phyloP scores from a whole-genome alignment of 352 stramenopile genomes.

The Phytophthora meadii region DNA sequence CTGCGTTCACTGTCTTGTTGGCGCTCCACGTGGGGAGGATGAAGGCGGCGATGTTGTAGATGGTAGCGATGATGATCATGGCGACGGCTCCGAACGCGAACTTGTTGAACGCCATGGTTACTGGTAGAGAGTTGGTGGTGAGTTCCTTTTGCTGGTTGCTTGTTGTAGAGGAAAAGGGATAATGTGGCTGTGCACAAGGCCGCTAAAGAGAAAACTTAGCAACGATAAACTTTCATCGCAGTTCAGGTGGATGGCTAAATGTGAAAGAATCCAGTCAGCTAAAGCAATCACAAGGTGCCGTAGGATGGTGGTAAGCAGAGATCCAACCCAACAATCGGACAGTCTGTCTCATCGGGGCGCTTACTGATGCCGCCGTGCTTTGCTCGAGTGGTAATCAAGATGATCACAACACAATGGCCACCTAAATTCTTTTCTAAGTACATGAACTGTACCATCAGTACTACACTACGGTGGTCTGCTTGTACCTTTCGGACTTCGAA shows the following conservation, averaged over 20 bases:
- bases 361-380: neutral
- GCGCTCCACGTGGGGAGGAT: constrained; percentile 28
- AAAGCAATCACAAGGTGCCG: constrained; percentile 9
- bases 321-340: too few relatives aligned
- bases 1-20: constrained; percentile 24
- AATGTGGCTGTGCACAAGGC: too few relatives aligned
- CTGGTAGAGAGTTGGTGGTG: neutral
- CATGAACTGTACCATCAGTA: too few relatives aligned
- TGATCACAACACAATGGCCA: neutral
- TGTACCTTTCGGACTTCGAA: neutral
- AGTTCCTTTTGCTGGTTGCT: too few relatives aligned
- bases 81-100: constrained; percentile 22
- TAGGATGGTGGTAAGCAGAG: constrained; percentile 14
- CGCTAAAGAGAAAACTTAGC: neutral
- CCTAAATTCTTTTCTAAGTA: too few relatives aligned
- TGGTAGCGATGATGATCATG: constrained; percentile 22
- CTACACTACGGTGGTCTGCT: neutral
- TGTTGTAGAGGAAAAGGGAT: too few relatives aligned
- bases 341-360: neutral
- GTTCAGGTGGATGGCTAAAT: neutral
- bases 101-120: constrained; percentile 22
- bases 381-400: neutral
- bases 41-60: constrained; percentile 25
- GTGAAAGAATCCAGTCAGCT: constrained; percentile 13
- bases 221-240: neutral